phyloP scores from a whole-genome alignment of 768 basidiomycete species.

The Suillus subalutaceus region DNA sequence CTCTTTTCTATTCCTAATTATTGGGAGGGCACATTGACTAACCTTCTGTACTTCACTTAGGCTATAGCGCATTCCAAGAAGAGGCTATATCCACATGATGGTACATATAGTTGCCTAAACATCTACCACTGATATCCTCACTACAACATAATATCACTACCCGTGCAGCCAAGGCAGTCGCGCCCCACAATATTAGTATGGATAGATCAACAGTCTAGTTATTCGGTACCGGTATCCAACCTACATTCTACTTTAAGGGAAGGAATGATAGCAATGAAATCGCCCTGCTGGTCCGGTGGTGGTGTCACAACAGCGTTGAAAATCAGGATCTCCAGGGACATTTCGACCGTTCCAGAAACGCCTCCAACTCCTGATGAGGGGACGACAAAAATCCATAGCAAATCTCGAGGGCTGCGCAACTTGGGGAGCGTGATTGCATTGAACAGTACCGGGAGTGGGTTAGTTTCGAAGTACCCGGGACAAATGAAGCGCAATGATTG shows the following conservation, averaged over 20 bases:
- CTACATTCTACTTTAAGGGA: background rate
- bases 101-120: background rate
- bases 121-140: background rate
- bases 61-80: background rate
- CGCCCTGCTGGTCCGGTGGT: background rate
- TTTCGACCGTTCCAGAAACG: background rate
- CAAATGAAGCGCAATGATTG: background rate
- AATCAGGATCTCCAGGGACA: background rate
- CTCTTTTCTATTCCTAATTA: slow-evolving; percentile 1
- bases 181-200: no score
- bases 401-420: slow-evolving; percentile 1
- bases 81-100: background rate
- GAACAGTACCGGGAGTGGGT: background rate
- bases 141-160: background rate
- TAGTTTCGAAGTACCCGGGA: background rate
- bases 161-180: background rate
- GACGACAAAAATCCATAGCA: background rate
- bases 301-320: background rate
- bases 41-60: background rate
- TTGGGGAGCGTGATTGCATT: background rate
- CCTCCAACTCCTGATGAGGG: background rate
- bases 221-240: background rate
- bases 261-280: background rate
- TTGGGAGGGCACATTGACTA: background rate
- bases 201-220: background rate